Evolutionary conservation across 306 rosid species (phyloP).

Genomic region (Cicer chorassanicum): DNA sequence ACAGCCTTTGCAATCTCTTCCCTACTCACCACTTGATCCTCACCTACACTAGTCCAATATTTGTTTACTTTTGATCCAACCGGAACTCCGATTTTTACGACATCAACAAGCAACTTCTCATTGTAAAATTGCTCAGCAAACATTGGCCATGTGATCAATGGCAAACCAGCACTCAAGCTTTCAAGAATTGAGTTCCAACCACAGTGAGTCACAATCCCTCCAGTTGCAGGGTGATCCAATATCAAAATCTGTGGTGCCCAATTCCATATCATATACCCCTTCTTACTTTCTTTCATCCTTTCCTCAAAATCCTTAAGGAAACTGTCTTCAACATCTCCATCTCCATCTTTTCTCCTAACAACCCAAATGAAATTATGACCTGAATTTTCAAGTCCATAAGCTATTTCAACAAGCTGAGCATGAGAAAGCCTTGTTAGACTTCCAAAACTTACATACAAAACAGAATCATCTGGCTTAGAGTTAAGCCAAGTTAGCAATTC

Average conservation of each 20-base stretch:
- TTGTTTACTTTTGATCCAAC: slow-evolving; percentile 39
- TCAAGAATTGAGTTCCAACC: slow-evolving; percentile 48
- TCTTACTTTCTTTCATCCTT: slow-evolving; percentile 37
- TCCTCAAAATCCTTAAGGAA: slow-evolving; percentile 38
- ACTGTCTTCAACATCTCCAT: neutral
- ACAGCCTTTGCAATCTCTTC: slow-evolving; percentile 38
- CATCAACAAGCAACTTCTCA: slow-evolving; percentile 41
- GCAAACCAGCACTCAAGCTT: slow-evolving; percentile 41
- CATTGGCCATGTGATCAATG: slow-evolving; percentile 46
- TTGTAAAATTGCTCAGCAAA: slow-evolving; percentile 45
- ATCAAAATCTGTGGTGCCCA: slow-evolving; percentile 49
- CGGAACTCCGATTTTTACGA: slow-evolving; percentile 38
- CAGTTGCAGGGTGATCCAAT: slow-evolving; percentile 42
- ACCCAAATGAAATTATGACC: slow-evolving; percentile 46
- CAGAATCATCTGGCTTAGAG: slow-evolving; percentile 41
- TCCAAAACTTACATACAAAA: slow-evolving; percentile 42
- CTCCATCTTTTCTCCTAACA: neutral
- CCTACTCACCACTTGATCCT: slow-evolving; percentile 13
- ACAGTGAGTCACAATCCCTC: slow-evolving; percentile 48
- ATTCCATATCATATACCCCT: slow-evolving; percentile 46
- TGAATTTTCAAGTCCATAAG: slow-evolving; percentile 46
- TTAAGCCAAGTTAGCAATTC: slow-evolving; percentile 42
- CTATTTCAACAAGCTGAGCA: slow-evolving; percentile 40
- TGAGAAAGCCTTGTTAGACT: slow-evolving; percentile 28
- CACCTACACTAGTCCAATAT: neutral